phyloP scores from a whole-genome alignment of 306 rosid species.

The Carpinus viminea region DNA sequence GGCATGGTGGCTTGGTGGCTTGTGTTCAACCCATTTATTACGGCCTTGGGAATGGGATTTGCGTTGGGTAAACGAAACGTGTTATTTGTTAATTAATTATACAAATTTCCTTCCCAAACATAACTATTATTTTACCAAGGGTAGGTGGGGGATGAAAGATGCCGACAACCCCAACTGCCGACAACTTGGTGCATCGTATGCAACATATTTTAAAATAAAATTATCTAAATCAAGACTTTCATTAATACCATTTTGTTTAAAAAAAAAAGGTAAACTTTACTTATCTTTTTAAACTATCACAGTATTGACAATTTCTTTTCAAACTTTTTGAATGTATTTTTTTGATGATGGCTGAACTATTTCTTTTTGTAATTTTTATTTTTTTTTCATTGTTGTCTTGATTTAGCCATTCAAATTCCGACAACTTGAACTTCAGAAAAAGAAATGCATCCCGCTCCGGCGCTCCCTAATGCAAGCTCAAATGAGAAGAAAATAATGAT shows the following conservation, averaged over 20 bases:
- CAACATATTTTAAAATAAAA: too few species aligned
- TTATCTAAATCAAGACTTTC: too few species aligned
- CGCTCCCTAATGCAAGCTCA: not conserved
- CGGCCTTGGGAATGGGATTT: not conserved
- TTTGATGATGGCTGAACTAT: too few species aligned
- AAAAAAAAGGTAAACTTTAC: too few species aligned
- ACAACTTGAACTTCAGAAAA: not conserved
- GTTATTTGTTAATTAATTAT: not conserved
- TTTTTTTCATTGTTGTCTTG: too few species aligned
- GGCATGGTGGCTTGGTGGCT: not conserved
- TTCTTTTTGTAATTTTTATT: too few species aligned
- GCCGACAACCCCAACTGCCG: not conserved
- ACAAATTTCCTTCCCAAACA: not conserved
- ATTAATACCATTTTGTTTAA: too few species aligned
- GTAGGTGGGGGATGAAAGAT: not conserved
- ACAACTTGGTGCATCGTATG: too few species aligned
- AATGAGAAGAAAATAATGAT: not conserved
- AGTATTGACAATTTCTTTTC: too few species aligned
- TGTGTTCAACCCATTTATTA: not conserved
- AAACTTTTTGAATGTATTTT: too few species aligned
- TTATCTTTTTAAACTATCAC: too few species aligned
- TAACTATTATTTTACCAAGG: not conserved
- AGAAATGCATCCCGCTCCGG: not conserved
- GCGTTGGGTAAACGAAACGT: not conserved
- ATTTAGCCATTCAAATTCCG: not conserved